These are phyloP conservation scores for Canariomyces notabilis DNA, from an alignment of 2,329 filamentous ascomycete species.

Conservation along the genomic window DNA sequence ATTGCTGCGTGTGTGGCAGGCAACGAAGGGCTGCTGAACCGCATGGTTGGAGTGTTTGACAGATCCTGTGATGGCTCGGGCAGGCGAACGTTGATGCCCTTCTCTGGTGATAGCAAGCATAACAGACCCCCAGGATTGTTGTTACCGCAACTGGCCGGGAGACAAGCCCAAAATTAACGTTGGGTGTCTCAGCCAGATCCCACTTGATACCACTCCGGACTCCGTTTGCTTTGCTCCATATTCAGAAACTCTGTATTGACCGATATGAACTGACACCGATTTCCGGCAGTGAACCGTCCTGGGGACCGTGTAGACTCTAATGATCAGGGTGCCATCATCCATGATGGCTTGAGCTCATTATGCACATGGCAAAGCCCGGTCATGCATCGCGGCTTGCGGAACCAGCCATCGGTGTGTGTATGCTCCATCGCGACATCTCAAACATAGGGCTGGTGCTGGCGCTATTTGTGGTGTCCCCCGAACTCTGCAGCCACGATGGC, in stretches of 20 bases:
- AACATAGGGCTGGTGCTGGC: slow-evolving; percentile 1
- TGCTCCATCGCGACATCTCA: not conserved
- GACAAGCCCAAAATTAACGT: not conserved
- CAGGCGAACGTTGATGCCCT: too few species aligned
- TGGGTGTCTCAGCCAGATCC: not conserved
- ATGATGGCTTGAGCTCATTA: not conserved
- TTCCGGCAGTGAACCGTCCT: not conserved
- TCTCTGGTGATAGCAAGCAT: not conserved
- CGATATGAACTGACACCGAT: not conserved
- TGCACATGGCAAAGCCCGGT: not conserved
- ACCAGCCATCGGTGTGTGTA: not conserved
- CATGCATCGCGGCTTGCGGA: not conserved
- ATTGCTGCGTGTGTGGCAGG: not conserved
- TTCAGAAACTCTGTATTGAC: too few species aligned
- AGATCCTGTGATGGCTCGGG: not conserved
- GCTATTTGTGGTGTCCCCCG: not conserved
- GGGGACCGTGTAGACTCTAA: not conserved
- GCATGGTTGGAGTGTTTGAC: not conserved
- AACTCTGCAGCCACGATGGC: slow-evolving; percentile 5
- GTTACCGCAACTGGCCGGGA: not conserved
- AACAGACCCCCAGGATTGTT: not conserved
- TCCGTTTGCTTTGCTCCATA: too few species aligned
- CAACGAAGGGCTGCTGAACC: not conserved
- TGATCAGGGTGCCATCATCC: not conserved
- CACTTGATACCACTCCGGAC: not conserved